A percentile compares a stretch with the other conserved stretches of the same genome.
phyloP scores from a whole-genome alignment of 140 eudicot genomes.

The Cichorium intybus region DNA sequence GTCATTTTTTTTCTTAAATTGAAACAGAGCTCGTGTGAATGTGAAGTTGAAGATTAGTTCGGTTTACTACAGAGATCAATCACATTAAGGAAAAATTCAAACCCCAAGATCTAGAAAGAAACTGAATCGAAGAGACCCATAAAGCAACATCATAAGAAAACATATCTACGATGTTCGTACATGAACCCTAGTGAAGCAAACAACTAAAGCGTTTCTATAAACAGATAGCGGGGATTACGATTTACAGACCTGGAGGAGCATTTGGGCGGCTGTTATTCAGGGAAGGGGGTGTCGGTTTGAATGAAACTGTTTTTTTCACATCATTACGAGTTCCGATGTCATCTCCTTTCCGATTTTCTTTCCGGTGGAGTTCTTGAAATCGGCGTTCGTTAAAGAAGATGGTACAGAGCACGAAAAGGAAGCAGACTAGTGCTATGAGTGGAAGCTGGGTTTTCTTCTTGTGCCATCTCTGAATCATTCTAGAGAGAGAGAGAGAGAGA shows the following conservation, averaged over 20 bases:
- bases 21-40: not conserved
- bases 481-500: constrained; percentile 10
- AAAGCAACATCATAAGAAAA: constrained; percentile 1
- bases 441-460: constrained; percentile 71
- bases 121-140: constrained; percentile 2
- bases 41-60: constrained; percentile 2
- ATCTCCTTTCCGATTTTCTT: constrained; percentile 20
- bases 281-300: constrained; percentile 21
- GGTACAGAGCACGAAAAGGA: constrained; percentile 50
- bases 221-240: not conserved
- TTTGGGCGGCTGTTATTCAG: constrained; percentile 15
- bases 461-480: constrained; percentile 51
- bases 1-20: not conserved
- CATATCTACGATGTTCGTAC: not conserved
- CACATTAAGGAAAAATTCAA: not conserved
- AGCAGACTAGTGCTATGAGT: constrained; percentile 46
- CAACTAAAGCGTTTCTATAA: not conserved
- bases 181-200: constrained; percentile 8
- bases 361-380: constrained; percentile 43
- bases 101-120: not conserved
- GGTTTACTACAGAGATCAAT: not conserved
- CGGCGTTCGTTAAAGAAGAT: constrained; percentile 52
- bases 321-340: constrained; percentile 7
- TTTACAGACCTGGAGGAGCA: constrained; percentile 23
- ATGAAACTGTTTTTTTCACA: constrained; percentile 9